Conservation (phyloP, 73 alveolate species). For the Paramecium pentaurelia region DNA sequence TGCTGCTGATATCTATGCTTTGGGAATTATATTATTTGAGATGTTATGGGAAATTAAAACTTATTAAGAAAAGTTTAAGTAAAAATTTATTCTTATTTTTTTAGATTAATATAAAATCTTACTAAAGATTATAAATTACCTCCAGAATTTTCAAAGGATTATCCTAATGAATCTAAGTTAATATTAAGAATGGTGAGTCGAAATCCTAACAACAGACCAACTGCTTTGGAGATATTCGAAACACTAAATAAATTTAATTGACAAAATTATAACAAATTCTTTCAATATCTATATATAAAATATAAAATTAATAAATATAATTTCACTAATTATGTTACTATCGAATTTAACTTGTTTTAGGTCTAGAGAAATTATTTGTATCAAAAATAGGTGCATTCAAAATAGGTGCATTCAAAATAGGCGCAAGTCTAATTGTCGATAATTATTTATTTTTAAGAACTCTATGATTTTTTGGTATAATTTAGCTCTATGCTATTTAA, state of each 20-base stretch:
- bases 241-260: not conserved
- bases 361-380: too few relatives aligned
- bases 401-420: too few relatives aligned
- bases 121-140: not conserved
- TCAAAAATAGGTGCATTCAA: too few relatives aligned
- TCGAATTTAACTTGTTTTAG: too few relatives aligned
- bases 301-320: too few relatives aligned
- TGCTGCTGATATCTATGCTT: not conserved
- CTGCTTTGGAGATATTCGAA: not conserved
- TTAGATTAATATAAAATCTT: not conserved
- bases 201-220: not conserved
- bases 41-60: conserved; percentile 2
- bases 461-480: too few relatives aligned
- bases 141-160: not conserved
- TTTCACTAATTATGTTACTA: too few relatives aligned
- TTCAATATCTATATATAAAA: not conserved
- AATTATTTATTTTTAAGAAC: too few relatives aligned
- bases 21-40: conserved; percentile 3
- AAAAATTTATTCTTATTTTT: not conserved
- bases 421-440: too few relatives aligned
- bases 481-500: too few relatives aligned
- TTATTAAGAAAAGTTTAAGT: not conserved
- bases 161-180: not conserved
- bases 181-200: not conserved
- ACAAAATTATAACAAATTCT: not conserved